phyloP scores from a whole-genome alignment of 345 rosid species.

The Brassica carinata region DNA sequence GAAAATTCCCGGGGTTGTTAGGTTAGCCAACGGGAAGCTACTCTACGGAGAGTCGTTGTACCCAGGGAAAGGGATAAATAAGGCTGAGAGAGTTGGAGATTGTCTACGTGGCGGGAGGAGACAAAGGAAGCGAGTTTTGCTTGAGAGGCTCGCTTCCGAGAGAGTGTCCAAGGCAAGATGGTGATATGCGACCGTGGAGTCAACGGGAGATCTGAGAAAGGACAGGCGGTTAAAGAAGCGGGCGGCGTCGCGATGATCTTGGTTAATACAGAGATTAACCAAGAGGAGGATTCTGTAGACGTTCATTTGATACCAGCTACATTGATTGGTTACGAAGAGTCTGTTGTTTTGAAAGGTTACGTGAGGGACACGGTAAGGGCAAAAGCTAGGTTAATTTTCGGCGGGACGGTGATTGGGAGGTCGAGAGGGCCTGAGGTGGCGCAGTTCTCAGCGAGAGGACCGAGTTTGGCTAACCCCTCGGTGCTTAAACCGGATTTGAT shows the following conservation, averaged over 20 bases:
- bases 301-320: slow-evolving; percentile 91
- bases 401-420: slow-evolving; percentile 68
- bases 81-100: slow-evolving; percentile 57
- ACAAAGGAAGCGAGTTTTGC: slow-evolving; percentile 74
- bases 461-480: slow-evolving; percentile 67
- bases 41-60: slow-evolving; percentile 82
- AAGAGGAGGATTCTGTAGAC: slow-evolving; percentile 80
- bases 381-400: slow-evolving; percentile 66
- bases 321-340: slow-evolving; percentile 56
- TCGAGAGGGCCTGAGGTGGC: slow-evolving; percentile 83
- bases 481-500: slow-evolving; percentile 87
- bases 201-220: slow-evolving; percentile 89
- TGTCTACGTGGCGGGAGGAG: slow-evolving; percentile 61
- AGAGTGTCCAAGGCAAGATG: slow-evolving; percentile 65
- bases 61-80: slow-evolving; percentile 54
- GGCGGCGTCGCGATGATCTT: slow-evolving; percentile 96
- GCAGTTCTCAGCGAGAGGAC: slow-evolving; percentile 92
- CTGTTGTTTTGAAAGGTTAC: slow-evolving; percentile 63
- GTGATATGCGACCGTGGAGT: slow-evolving; percentile 89
- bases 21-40: slow-evolving; percentile 54
- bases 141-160: slow-evolving; percentile 75
- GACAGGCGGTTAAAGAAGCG: slow-evolving; percentile 76
- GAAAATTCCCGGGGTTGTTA: slow-evolving; percentile 74
- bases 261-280: slow-evolving; percentile 72
- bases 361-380: slow-evolving; percentile 64